Percentiles rank a stretch among this genome's conserved stretches.
Conservation (phyloP, 495 filamentous ascomycete genomes). For the Penicillium chermesinum region DNA sequence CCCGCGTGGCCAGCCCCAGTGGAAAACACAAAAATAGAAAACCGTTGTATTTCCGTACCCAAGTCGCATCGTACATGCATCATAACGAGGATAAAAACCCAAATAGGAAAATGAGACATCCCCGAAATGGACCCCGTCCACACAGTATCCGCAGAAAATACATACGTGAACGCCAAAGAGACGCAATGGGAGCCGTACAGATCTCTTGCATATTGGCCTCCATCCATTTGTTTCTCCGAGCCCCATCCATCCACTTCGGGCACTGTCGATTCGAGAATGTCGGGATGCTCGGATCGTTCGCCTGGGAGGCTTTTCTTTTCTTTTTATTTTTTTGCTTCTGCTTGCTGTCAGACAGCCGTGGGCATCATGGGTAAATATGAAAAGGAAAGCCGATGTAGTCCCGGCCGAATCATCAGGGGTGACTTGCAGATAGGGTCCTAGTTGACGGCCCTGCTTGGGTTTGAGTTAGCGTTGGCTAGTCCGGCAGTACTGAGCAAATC, state of each 20-base stretch:
- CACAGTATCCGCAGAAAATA: no score
- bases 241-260: not conserved
- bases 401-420: no score
- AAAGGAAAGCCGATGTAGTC: no score
- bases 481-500: no score
- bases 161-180: not conserved
- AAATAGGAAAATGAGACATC: not conserved
- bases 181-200: not conserved
- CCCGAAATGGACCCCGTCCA: no score
- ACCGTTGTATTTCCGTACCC: not conserved
- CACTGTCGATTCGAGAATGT: not conserved
- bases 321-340: no score
- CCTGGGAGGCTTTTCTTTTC: no score
- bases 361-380: no score
- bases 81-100: not conserved
- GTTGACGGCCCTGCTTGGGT: no score
- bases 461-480: no score
- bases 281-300: not conserved
- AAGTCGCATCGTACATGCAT: no score
- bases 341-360: no score
- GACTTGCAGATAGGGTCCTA: not conserved
- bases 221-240: not conserved
- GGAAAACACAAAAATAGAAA: not conserved
- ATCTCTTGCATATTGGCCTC: not conserved
- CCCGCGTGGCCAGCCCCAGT: not conserved